Evolutionary conservation across 164 flowering plant genomes (phyloP), one percentile per base, ranked within the genome.

Genomic region (Magnolia kwangsiensis): DNA sequence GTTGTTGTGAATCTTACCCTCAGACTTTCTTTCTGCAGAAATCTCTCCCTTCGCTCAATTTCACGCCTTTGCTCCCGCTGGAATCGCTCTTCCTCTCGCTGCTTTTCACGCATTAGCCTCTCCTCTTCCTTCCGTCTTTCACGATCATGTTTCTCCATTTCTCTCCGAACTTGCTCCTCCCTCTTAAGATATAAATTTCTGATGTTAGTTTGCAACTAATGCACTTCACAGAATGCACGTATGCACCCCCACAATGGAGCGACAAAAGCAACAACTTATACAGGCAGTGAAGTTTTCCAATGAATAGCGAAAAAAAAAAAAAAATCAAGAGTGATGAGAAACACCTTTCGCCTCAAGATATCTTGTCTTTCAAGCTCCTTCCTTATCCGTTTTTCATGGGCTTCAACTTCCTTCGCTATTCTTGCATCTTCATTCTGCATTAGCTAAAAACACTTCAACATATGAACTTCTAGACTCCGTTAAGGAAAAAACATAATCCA

Each of bases 121-220:
- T 95, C 98, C 79, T 93, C 97, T 84, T 95, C 98, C 79, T 90
- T 95, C 77, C 94, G 83, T 74, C 95, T 88, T 81, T 95, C 98
- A 70, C 97, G 93, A 49, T 95, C 98, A 67, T 87, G 95, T 81
- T 85, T 90, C 83, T 95, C 98, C 92, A 93, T 90, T 79, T 95
- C 98, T 78, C 90, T 90, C 79, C 87, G 85, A 83, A 90, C 88
- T 89, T 92, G 97, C 67, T 95, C 98, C 78, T 93, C 98, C 82
- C 89, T 88, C 98, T 95, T 45, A 55, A 68, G 8, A 68, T 49
- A 50, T 6, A 69, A 63, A 76, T 8, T 29, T 21, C 29, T 13
- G 9, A 29, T 69, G 55, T 75, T 19, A 85, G 79, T 18, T 61
- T 24, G 74, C 20, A 50, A 71, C 29, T 71, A 61, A 75, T 51